Evolutionary conservation across 1,284 basidiomycete species (phyloP).

Genomic region (Fomitopsis betulina): DNA sequence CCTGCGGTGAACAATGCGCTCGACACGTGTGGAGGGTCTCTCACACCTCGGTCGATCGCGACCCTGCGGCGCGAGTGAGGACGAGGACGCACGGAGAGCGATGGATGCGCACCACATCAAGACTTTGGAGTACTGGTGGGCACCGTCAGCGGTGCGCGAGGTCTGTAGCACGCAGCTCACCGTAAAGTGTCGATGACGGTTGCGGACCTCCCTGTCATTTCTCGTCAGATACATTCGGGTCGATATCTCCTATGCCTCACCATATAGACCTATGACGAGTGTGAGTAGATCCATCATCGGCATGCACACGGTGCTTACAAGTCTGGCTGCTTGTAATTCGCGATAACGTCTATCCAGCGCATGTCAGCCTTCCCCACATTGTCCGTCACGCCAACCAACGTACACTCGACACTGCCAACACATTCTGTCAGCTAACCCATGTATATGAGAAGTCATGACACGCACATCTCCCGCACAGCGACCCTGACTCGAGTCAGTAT

Average conservation of each 20-base stretch:
- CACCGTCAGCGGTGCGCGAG: neutral
- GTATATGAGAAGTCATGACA: slow-evolving; percentile 31
- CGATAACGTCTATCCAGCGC: slow-evolving; percentile 52
- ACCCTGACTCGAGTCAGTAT: slow-evolving; percentile 42
- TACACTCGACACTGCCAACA: slow-evolving; percentile 57
- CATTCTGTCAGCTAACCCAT: slow-evolving; percentile 48
- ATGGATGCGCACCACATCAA: slow-evolving; percentile 72
- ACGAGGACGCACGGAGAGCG: neutral
- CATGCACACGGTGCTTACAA: slow-evolving; percentile 47
- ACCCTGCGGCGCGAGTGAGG: slow-evolving; percentile 50
- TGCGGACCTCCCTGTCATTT: slow-evolving; percentile 73
- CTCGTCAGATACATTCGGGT: neutral
- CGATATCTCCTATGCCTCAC: slow-evolving; percentile 37
- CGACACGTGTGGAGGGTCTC: neutral
- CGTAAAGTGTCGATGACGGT: slow-evolving; percentile 79
- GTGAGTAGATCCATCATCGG: neutral
- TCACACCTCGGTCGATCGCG: slow-evolving; percentile 78
- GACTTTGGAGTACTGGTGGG: slow-evolving; percentile 76
- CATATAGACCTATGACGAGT: slow-evolving; percentile 56
- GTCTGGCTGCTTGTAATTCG: slow-evolving; percentile 62
- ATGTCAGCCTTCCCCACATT: neutral
- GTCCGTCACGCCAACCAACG: no score
- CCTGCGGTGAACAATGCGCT: neutral
- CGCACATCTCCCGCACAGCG: slow-evolving; percentile 73
- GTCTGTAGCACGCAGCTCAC: slow-evolving; percentile 14